A percentile compares a stretch with the other conserved stretches of the same genome.
Conservation (phyloP, 305 asterid genomes). For the Fraxinus platypoda region DNA sequence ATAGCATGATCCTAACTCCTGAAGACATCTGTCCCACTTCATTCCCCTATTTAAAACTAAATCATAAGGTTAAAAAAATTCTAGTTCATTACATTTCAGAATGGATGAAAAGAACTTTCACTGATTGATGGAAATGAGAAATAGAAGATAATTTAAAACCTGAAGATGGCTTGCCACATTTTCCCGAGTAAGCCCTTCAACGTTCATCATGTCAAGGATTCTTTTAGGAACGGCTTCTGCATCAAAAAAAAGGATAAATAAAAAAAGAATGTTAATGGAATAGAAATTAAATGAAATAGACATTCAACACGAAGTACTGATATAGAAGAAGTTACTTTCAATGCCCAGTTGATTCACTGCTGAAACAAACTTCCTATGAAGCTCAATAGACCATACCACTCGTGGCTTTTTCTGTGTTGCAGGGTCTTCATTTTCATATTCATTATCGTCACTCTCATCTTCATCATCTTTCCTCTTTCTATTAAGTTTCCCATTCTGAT, state of each 20-base stretch:
- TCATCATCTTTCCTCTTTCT: slow-evolving; percentile 69
- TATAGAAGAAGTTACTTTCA: slow-evolving; percentile 41
- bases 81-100: not conserved
- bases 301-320: not conserved
- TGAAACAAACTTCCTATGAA: slow-evolving; percentile 66
- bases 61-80: not conserved
- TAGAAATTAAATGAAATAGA: not conserved
- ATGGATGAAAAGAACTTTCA: not conserved
- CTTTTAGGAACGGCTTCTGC: slow-evolving; percentile 98
- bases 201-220: slow-evolving; percentile 97
- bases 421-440: slow-evolving; percentile 50
- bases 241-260: slow-evolving; percentile 9
- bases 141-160: slow-evolving; percentile 37
- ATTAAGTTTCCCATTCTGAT: slow-evolving; percentile 47
- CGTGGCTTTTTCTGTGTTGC: slow-evolving; percentile 62
- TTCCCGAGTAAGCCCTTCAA: slow-evolving; percentile 91
- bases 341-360: slow-evolving; percentile 70
- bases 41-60: not conserved
- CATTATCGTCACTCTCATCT: slow-evolving; percentile 51
- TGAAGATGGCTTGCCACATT: slow-evolving; percentile 99
- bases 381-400: slow-evolving; percentile 70
- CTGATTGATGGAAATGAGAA: not conserved
- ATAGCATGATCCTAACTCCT: not conserved
- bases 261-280: not conserved
- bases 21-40: not conserved